Evolutionary conservation across 176 grass and related monocot genomes (phyloP).

Genomic region (Saccharum officinarum): DNA sequence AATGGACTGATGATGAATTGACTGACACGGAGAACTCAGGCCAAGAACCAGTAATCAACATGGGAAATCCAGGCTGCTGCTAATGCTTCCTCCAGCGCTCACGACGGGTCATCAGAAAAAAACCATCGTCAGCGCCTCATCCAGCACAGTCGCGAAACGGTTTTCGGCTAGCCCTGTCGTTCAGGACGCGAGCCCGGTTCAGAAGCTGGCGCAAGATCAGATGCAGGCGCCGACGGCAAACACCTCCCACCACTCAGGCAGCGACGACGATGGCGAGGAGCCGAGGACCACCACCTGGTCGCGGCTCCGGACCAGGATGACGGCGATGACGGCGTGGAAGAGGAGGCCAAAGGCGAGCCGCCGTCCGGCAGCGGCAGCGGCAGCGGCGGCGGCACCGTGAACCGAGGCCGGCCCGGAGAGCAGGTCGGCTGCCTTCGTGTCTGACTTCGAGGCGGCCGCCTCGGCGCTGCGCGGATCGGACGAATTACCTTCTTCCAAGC

Average conservation of each 20-base stretch:
- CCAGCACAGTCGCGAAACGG: slow-evolving; percentile 21
- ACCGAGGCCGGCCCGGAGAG: background rate
- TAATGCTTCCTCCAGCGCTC: slow-evolving; percentile 2
- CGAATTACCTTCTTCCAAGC: background rate
- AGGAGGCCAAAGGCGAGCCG: background rate
- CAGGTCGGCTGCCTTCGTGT: slow-evolving; percentile 18
- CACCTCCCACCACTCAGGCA: background rate
- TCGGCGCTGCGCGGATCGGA: background rate
- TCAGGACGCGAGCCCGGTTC: background rate
- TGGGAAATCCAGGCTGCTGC: background rate
- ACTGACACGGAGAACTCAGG: background rate
- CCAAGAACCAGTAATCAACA: background rate
- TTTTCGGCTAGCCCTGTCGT: slow-evolving; percentile 22
- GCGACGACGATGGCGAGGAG: background rate
- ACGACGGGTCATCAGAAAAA: background rate
- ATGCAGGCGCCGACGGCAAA: slow-evolving; percentile 2
- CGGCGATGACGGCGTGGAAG: too few relatives aligned
- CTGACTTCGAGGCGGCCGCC: background rate
- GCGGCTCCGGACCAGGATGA: background rate
- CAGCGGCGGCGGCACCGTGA: background rate
- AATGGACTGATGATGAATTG: background rate
- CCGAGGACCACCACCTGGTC: background rate
- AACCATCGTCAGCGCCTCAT: background rate
- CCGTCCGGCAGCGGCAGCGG: background rate
- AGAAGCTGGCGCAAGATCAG: slow-evolving; percentile 15